Evolutionary conservation across 2,329 filamentous ascomycete species (phyloP).

Genomic region (Bertia moriformis): DNA sequence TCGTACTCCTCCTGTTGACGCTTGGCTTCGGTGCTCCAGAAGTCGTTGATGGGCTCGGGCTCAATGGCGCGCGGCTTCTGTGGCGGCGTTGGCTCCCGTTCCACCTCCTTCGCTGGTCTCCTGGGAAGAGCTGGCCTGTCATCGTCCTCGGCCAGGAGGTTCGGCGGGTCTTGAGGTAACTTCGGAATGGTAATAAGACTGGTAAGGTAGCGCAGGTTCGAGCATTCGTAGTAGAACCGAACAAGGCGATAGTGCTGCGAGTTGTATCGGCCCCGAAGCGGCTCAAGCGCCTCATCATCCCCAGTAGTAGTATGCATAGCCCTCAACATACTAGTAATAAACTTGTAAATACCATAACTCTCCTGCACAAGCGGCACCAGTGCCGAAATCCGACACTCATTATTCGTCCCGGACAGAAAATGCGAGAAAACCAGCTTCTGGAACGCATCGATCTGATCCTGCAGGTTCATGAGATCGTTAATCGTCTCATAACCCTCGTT

Average conservation of each 20-base stretch:
- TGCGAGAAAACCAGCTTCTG: conserved; percentile 98
- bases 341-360: conserved; percentile 98
- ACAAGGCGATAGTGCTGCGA: conserved; percentile 92
- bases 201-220: conserved; percentile 89
- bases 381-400: conserved; percentile 90
- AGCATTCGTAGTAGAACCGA: conserved; percentile 98
- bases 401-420: conserved; percentile 80
- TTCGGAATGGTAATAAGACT: conserved; percentile 94
- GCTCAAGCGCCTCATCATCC: conserved; percentile 81
- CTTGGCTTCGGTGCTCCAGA: conserved; percentile 88
- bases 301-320: conserved; percentile 95
- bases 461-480: conserved; percentile 84
- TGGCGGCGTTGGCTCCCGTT: conserved; percentile 53
- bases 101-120: conserved; percentile 63
- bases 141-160: conserved; percentile 72
- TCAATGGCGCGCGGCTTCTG: conserved; percentile 58
- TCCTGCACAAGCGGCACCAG: conserved; percentile 88
- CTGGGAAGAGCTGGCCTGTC: conserved; percentile 69
- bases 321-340: conserved; percentile 96
- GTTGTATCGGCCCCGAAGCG: conserved; percentile 76
- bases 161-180: conserved; percentile 84
- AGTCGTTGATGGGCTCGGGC: conserved; percentile 89
- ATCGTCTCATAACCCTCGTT: conserved; percentile 97
- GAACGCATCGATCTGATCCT: conserved; percentile 97
- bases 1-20: conserved; percentile 90